A percentile compares a stretch with the other conserved stretches of the same genome.
These are phyloP conservation scores for Stephania yunnanensis DNA, from an alignment of 164 flowering plant genomes.

Conservation along the genomic window DNA sequence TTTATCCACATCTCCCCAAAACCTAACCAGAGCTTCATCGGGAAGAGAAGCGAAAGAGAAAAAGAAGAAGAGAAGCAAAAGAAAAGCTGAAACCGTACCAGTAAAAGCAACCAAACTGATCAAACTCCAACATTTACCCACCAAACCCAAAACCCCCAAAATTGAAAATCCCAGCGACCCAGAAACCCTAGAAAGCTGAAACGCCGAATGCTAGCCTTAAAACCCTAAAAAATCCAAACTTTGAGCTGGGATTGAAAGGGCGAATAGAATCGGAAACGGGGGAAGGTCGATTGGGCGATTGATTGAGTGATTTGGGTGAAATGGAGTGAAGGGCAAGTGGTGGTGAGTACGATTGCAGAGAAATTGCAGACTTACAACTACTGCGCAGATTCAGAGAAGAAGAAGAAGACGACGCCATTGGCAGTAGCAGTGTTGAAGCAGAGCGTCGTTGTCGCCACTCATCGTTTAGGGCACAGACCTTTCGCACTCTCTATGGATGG, in stretches of 20 bases:
- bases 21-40: conserved; percentile 11
- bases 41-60: conserved; percentile 5
- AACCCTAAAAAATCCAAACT: background rate
- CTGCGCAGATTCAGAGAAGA: background rate
- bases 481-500: background rate
- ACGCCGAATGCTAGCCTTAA: background rate
- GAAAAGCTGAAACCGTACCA: conserved; percentile 3
- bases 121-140: conserved; percentile 1
- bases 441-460: background rate
- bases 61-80: background rate
- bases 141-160: background rate
- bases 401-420: conserved; percentile 7
- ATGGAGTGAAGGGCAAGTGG: background rate
- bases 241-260: background rate
- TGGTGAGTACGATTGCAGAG: background rate
- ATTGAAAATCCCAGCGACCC: background rate
- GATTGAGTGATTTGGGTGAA: background rate
- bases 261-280: background rate
- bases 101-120: background rate
- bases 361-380: conserved; percentile 7
- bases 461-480: background rate
- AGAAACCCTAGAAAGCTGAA: background rate
- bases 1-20: conserved; percentile 1
- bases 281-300: background rate
- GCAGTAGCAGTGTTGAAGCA: background rate